Evolutionary conservation across 176 grass and related monocot genomes (phyloP), one percentile per base, ranked within the genome.

Genomic region (Bromus sterilis): DNA sequence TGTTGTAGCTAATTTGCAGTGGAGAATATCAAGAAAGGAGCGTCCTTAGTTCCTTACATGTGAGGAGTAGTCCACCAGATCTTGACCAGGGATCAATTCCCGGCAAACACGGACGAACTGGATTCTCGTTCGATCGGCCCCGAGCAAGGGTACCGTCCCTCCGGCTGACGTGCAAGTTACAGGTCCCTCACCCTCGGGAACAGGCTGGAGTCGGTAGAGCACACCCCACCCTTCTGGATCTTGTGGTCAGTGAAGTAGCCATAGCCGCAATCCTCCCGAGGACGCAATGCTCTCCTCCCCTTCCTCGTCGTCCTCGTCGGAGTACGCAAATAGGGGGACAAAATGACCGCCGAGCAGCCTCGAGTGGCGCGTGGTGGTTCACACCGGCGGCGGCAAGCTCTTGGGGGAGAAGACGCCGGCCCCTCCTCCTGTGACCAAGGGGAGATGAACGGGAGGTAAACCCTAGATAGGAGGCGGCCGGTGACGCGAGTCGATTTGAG

Each of bases 241-340:
- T 83, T 91, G 77, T 37, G 36, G 36, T 90, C 89, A 20, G 87
- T 88, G 40, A 87, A 85, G 88, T 86, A 85, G 1, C 60, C 76
- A 36, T 83, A 80, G 51, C 33, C 66, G 64, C 37, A 66, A 8
- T 84, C 86, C 44, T 89, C 76, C 84, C 84, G 76, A 86, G 31
- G 94, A 97, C 46, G 78, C 88, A 37, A 93, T 84, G 63, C 94
- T 97, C 83, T 89, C 94, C 34, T 90, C 86, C 80, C 82, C 83
- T 25, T 77, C 93, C 11, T 89, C 84, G 82, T 79, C 77, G 36
- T 37, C 36, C 3, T 84, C 86, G n/a, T n/a, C n/a, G 29, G 91
- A 89, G 48, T 84, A 83, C 5, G 56, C 56, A 10, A 56, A 65
- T 20, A 97, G 83, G 26, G 86, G 65, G 34, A 13, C 55, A 48